Base-by-base conservation (phyloP, 2,329 filamentous ascomycete genomes). In the Cladosporium sphaerospermum region DNA sequence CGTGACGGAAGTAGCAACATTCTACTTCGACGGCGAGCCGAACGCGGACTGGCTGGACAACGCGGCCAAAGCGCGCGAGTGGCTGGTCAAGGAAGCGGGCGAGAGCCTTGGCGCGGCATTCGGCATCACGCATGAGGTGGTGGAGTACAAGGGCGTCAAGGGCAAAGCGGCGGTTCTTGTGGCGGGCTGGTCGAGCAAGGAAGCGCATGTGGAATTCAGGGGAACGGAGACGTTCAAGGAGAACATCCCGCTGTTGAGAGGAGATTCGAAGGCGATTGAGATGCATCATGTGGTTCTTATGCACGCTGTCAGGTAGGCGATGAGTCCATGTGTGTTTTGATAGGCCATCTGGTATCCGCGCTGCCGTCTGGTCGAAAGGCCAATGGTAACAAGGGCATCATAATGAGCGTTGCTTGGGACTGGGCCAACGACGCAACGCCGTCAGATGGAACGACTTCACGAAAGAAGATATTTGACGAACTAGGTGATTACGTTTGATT, bases 131-230 rank as follows among this genome's bases (percentile, higher is more conserved):
- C 50, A 66, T 18, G 55, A 61, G 60, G 61, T 61, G 34, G 47
- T 66, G 9, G 61, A 65, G 60, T 54, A 56, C 34, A 61, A 64
- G 33, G 67, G 68, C 3, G 64, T 67, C 3, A 64, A 71, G 58
- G 75, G 72, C 9, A 70, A 71, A 52, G 63, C 73, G 52, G 71
- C 72, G 59, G 59, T 75, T 3, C 54, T 72, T n/a, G 68, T 70
- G 14, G 66, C 79, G 51, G 79, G 78, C 4, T 82, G 79, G 79
- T 65, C 73, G 47, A 76, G 69, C 59, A 67, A 76, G 16, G 74
- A 78, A 34, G 68, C 67, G 45, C 79, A 82, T 63, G 66, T 73
- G 69, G 64, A 64, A 45, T 77, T 71, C 32, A 67, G 72, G 51
- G 66, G 75, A 57, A 74, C 73, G 28, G 65, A 72, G 56, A 67